phyloP scores from a whole-genome alignment of 768 basidiomycete species.

The Bullera alba region DNA sequence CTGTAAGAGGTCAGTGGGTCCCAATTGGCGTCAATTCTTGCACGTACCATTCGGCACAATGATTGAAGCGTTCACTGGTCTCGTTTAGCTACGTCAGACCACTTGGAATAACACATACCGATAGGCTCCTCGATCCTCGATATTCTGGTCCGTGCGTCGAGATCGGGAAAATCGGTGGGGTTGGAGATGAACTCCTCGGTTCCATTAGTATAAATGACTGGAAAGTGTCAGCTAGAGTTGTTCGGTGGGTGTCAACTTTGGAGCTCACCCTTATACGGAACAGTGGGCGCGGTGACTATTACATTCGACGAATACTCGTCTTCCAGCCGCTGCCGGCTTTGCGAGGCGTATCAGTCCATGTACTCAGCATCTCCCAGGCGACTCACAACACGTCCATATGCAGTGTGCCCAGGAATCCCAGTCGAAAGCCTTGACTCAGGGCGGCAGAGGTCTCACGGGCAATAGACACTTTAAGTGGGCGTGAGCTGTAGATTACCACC shows the following conservation, averaged over 20 bases:
- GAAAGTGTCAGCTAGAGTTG: constrained; percentile 4
- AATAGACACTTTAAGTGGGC: constrained; percentile 77
- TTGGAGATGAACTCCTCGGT: constrained; percentile 67
- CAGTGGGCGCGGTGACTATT: constrained; percentile 91
- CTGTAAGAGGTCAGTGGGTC: constrained; percentile 47
- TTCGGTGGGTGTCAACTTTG: background rate
- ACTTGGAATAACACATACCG: constrained; percentile 16
- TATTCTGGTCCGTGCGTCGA: constrained; percentile 55
- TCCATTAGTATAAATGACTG: constrained; percentile 69
- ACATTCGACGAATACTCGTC: constrained; percentile 94
- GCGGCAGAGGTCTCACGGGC: constrained; percentile 90
- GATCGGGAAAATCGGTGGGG: constrained; percentile 91
- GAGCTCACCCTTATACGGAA: constrained; percentile 73
- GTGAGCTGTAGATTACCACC: constrained; percentile 52
- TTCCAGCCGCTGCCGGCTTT: constrained; percentile 74
- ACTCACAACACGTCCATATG: constrained; percentile 61
- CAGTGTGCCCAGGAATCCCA: constrained; percentile 90
- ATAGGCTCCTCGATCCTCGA: constrained; percentile 82
- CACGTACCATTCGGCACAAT: constrained; percentile 80
- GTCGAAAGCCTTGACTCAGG: constrained; percentile 85
- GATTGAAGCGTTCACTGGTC: constrained; percentile 73
- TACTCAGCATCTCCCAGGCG: background rate
- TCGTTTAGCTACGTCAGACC: too few relatives aligned
- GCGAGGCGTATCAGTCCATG: constrained; percentile 55
- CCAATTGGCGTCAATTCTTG: background rate